Evolutionary conservation across 352 stramenopile species (phyloP).

Genomic region (Nothophytophthora sp.): DNA sequence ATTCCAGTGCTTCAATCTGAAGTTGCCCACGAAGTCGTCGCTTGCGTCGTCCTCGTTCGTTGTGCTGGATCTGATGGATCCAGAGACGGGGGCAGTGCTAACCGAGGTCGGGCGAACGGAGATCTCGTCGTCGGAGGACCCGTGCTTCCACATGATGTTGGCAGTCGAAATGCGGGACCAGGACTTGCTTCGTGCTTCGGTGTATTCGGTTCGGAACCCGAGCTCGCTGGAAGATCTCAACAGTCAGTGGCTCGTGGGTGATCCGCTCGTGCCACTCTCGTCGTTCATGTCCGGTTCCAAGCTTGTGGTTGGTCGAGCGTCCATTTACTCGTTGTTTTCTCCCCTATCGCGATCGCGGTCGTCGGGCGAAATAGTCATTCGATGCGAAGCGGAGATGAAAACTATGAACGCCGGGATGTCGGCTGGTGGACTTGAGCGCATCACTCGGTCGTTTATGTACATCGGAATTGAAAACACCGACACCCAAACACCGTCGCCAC

Average conservation of each 20-base stretch:
- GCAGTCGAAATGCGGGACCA: conserved; percentile 55
- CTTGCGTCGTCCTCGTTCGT: conserved; percentile 57
- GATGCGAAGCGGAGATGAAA: conserved; percentile 71
- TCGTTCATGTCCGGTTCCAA: conserved; percentile 43
- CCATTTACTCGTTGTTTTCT: conserved; percentile 64
- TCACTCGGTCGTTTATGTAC: conserved; percentile 82
- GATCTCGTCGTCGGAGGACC: conserved; percentile 65
- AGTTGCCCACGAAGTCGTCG: conserved; percentile 55
- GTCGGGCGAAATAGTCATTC: conserved; percentile 75
- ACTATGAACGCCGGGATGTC: conserved; percentile 34
- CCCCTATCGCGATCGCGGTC: conserved; percentile 60
- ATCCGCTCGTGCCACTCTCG: conserved; percentile 48
- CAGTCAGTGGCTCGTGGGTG: conserved; percentile 76
- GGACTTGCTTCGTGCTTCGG: conserved; percentile 57
- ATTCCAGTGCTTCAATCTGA: conserved; percentile 85
- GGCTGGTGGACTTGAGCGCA: conserved; percentile 51
- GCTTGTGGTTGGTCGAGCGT: conserved; percentile 29
- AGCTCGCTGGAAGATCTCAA: conserved; percentile 64
- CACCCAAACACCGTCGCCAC: background rate
- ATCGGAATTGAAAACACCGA: conserved; percentile 38
- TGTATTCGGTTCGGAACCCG: conserved; percentile 67
- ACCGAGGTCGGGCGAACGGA: conserved; percentile 78
- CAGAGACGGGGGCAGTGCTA: conserved; percentile 34
- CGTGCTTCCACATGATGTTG: conserved; percentile 81
- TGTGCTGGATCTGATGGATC: conserved; percentile 62